Conservation (phyloP, 345 rosid species). For the Turnera subulata region DNA sequence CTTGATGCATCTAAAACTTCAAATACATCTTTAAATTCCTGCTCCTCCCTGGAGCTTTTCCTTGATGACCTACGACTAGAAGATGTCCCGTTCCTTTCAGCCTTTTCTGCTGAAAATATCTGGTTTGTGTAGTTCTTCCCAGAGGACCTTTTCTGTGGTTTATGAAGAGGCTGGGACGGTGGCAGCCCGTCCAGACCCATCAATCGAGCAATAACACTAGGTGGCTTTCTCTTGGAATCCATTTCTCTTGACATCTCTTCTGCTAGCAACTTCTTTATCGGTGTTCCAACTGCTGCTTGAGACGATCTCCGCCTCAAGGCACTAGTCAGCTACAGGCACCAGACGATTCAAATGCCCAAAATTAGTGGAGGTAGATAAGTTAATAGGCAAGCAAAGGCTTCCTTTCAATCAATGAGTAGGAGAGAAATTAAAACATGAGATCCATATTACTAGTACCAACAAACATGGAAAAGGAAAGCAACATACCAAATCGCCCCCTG, state of each 20-base stretch:
- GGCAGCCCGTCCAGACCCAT: constrained; percentile 97
- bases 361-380: too few species aligned
- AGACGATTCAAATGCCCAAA: constrained; percentile 18
- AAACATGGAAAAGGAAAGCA: constrained; percentile 15
- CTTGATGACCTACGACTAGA: constrained; percentile 48
- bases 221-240: constrained; percentile 66
- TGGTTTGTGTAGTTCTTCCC: constrained; percentile 29
- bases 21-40: constrained; percentile 91
- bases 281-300: constrained; percentile 39
- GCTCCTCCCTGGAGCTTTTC: constrained; percentile 66
- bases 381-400: background rate
- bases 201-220: constrained; percentile 77
- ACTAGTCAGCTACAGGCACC: constrained; percentile 41
- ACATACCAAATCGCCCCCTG: constrained; percentile 56
- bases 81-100: constrained; percentile 37
- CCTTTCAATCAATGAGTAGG: background rate
- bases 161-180: constrained; percentile 43
- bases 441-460: background rate
- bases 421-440: background rate
- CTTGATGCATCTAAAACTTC: constrained; percentile 74
- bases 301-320: constrained; percentile 40
- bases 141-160: constrained; percentile 34
- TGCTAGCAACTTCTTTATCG: constrained; percentile 68
- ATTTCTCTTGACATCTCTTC: constrained; percentile 79
- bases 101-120: constrained; percentile 22